These are phyloP conservation scores for Colletotrichum karsti DNA, from an alignment of 2,329 filamentous ascomycete genomes.

Conservation along the genomic window DNA sequence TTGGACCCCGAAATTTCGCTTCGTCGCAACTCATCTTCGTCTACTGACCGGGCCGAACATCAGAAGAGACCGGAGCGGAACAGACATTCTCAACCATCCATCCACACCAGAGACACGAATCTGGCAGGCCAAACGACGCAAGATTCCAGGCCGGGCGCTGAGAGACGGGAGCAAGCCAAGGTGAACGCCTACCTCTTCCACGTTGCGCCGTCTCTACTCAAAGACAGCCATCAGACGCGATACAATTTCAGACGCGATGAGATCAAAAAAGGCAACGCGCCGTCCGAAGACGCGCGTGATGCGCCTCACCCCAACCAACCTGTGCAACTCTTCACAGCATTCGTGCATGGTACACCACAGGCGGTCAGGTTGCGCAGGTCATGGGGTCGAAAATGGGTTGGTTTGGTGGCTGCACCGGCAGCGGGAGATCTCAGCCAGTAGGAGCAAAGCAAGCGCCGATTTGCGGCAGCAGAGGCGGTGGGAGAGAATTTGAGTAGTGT, in stretches of 20 bases:
- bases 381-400: neutral
- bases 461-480: neutral
- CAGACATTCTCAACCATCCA: neutral
- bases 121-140: neutral
- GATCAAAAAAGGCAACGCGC: neutral
- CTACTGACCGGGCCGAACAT: conserved; percentile 7
- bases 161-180: too few species aligned
- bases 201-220: conserved; percentile 9
- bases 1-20: neutral
- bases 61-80: conserved; percentile 4
- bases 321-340: neutral
- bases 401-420: conserved; percentile 3
- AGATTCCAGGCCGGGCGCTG: neutral
- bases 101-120: neutral
- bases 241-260: neutral
- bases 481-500: neutral
- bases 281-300: conserved; percentile 13
- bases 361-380: conserved; percentile 11
- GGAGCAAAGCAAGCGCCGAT: neutral
- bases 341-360: neutral
- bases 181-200: too few species aligned
- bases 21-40: neutral
- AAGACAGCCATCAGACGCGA: conserved; percentile 11
- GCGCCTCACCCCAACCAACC: neutral
- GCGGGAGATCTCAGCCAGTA: conserved; percentile 1